These are phyloP conservation scores for Pseudonectria buxi DNA, from an alignment of 2,329 filamentous ascomycete species.

Conservation along the genomic window DNA sequence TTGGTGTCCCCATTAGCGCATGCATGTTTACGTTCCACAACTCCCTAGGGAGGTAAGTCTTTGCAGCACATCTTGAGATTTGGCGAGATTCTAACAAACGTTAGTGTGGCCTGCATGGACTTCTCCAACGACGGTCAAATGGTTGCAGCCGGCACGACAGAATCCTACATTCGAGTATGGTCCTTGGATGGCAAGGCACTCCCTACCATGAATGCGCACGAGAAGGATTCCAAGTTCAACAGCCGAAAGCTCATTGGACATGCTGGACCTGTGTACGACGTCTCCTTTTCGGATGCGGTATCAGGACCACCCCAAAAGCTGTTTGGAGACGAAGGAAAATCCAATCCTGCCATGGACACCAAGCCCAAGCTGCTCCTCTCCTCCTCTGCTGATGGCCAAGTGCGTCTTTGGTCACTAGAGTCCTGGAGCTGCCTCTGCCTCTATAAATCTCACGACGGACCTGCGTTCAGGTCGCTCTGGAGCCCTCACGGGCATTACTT, in stretches of 20 bases:
- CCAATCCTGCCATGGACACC: slow-evolving; percentile 40
- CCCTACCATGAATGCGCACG: slow-evolving; percentile 54
- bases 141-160: slow-evolving; percentile 80
- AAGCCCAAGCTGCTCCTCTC: slow-evolving; percentile 75
- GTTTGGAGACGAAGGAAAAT: slow-evolving; percentile 42
- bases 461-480: slow-evolving; percentile 84
- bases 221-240: slow-evolving; percentile 53
- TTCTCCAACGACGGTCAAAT: slow-evolving; percentile 88
- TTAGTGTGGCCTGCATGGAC: slow-evolving; percentile 82
- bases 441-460: slow-evolving; percentile 87
- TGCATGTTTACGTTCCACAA: slow-evolving; percentile 99
- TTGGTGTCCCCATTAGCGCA: slow-evolving; percentile 76
- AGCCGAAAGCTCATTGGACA: slow-evolving; percentile 78
- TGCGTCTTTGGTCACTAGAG: slow-evolving; percentile 89
- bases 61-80: background rate
- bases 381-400: slow-evolving; percentile 76
- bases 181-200: slow-evolving; percentile 79
- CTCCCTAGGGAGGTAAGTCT: slow-evolving; percentile 72
- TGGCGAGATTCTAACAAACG: slow-evolving; percentile 8
- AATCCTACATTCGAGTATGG: slow-evolving; percentile 96
- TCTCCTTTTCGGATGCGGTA: slow-evolving; percentile 76
- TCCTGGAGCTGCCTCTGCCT: slow-evolving; percentile 88
- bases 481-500: slow-evolving; percentile 96
- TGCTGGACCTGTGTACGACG: slow-evolving; percentile 78
- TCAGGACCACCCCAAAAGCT: slow-evolving; percentile 43